Base-by-base conservation (phyloP, 2,329 filamentous ascomycete genomes). In the Drechslerella stenobrocha region DNA sequence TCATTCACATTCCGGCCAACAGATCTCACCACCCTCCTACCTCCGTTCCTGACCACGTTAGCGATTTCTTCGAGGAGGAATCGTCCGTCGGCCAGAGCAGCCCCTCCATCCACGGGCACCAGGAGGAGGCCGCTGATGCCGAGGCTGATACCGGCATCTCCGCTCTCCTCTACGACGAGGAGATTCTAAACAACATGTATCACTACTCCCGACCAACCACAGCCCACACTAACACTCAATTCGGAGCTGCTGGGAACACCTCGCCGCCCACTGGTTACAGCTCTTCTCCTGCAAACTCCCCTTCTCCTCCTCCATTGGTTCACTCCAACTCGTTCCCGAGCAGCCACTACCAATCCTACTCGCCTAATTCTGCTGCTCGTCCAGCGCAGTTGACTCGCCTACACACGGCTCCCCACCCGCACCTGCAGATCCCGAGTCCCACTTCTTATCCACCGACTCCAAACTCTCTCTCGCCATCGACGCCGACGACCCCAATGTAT, bases 111-210 rank as follows among this genome's bases (percentile, higher is more conserved):
- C 63, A 67, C 37, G 63, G 63, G n/a, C 63, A 67, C 26, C 63
- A 67, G 28, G 63, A 67, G 34, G 63, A 46, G 42, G 60, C 63
- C 2, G 46, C 45, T 22, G 63, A 67, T 22, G 50, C 63, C 20
- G 55, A 67, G 24, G 55, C 55, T 11, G 63, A 67, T 52, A 50
- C 55, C 34, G 63, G 47, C 13, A 67, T 67, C 53, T 67, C 63
- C 26, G 63, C 63, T 32, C 63, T 67, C 30, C 55, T 67, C 45
- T 67, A 67, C 35, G 63, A 67, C 40, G 63, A 67, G 50, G 63
- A 67, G 24, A 67, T 67, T 55, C 42, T 67, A 37, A 67, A 60
- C 50, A 67, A 67, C 48, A 67, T 67, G 63, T 67, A 67, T 34
- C 63, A 67, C 6, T 67, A 67, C 22, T 67, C 63, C 26, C 55